These are phyloP conservation scores for Annulohypoxylon stygium DNA, from an alignment of 495 filamentous ascomycete genomes.

Conservation along the genomic window DNA sequence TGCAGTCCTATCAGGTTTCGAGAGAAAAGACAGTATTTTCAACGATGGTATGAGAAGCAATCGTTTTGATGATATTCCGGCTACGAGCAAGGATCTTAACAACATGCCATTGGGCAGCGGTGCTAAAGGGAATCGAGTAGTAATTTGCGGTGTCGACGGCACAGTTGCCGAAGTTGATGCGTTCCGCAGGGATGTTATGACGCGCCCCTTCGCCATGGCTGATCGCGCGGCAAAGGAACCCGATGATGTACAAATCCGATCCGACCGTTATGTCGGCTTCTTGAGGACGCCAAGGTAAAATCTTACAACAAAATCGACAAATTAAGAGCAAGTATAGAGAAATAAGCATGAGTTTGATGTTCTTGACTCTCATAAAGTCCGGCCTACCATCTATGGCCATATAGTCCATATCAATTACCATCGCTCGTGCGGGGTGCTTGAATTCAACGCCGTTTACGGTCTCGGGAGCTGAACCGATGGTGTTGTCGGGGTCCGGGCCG, in stretches of 20 bases:
- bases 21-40: neutral
- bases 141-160: neutral
- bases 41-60: slow-evolving; percentile 6
- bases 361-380: slow-evolving; percentile 1
- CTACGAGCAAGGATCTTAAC: neutral
- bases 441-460: slow-evolving; percentile 1
- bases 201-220: slow-evolving; percentile 2
- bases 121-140: slow-evolving; percentile 1
- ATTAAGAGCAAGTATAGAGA: neutral
- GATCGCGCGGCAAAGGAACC: neutral
- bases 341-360: neutral
- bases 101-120: slow-evolving; percentile 1
- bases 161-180: neutral
- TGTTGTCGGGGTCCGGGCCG: slow-evolving; percentile 1
- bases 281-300: neutral
- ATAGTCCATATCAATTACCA: slow-evolving; percentile 2
- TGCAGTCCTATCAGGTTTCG: neutral
- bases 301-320: neutral
- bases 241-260: neutral
- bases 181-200: slow-evolving; percentile 2
- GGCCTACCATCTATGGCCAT: neutral
- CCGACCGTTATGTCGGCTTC: neutral
- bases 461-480: neutral
- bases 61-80: slow-evolving; percentile 2
- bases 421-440: neutral